phyloP scores from a whole-genome alignment of 106 monocot species.

The Dendrobium chrysotoxum region DNA sequence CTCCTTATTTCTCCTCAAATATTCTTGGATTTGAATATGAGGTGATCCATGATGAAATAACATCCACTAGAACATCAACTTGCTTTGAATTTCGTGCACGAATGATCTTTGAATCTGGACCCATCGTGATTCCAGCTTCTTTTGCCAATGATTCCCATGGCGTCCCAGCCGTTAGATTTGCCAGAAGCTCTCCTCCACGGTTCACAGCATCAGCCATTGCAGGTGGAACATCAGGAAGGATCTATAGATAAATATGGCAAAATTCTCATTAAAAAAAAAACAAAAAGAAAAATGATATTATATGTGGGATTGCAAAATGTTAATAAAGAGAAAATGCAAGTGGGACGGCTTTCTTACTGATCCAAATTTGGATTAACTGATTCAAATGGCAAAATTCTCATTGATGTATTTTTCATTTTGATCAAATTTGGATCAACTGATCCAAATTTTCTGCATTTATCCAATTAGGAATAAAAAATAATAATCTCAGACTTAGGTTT shows the following conservation, averaged over 20 bases:
- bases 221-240: constrained; percentile 77
- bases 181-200: constrained; percentile 64
- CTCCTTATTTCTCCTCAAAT: not conserved
- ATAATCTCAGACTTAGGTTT: too few species aligned
- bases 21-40: constrained; percentile 33
- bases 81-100: constrained; percentile 60
- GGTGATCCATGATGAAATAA: constrained; percentile 57
- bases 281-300: too few species aligned
- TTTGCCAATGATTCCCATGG: constrained; percentile 82
- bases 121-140: constrained; percentile 58
- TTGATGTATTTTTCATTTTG: too few species aligned
- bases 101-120: constrained; percentile 34
- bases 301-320: too few species aligned
- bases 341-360: too few species aligned
- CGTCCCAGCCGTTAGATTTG: constrained; percentile 70
- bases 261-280: too few species aligned
- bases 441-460: too few species aligned
- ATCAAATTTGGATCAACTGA: too few species aligned
- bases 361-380: too few species aligned
- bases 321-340: too few species aligned
- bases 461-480: too few species aligned
- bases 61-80: constrained; percentile 53
- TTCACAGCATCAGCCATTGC: constrained; percentile 84
- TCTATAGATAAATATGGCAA: constrained; percentile 16
- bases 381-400: too few species aligned